These are phyloP conservation scores for Hemisphaericaspora lyxosophila DNA, from an alignment of 1,139 yeast species.

Conservation along the genomic window DNA sequence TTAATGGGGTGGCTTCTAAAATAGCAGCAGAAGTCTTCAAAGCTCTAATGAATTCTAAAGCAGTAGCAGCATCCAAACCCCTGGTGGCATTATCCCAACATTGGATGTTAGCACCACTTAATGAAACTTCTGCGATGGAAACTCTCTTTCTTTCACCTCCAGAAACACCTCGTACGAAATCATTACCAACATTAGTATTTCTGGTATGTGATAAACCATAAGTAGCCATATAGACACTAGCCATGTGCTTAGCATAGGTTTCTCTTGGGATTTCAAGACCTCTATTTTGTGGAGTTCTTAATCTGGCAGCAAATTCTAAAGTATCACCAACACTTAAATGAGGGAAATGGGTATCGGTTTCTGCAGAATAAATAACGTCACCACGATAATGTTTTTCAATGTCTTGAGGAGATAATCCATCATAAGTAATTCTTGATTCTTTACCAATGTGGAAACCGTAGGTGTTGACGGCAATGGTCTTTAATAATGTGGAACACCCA, in stretches of 20 bases:
- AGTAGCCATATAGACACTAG: constrained; percentile 44
- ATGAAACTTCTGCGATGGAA: constrained; percentile 42
- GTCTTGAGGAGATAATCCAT: constrained; percentile 31
- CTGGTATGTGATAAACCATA: constrained; percentile 38
- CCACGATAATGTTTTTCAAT: constrained; percentile 32
- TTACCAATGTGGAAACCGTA: constrained; percentile 65
- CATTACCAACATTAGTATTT: constrained; percentile 38
- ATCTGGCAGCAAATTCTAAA: constrained; percentile 42
- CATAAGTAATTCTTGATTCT: constrained; percentile 42
- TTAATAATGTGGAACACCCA: constrained; percentile 78
- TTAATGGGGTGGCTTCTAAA: constrained; percentile 59
- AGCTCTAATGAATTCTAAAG: constrained; percentile 70
- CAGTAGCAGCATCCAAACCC: constrained; percentile 62
- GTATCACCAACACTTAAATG: constrained; percentile 54
- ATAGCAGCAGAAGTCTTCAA: constrained; percentile 63
- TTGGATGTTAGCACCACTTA: constrained; percentile 32
- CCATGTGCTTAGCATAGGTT: constrained; percentile 42
- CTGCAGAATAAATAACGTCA: constrained; percentile 53
- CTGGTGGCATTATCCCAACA: constrained; percentile 68
- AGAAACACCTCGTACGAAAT: constrained; percentile 39
- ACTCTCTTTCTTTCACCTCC: constrained; percentile 50
- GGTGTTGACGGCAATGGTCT: constrained; percentile 67
- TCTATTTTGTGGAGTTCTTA: constrained; percentile 44
- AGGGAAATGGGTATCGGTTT: constrained; percentile 54
- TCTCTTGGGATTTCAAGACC: constrained; percentile 35